These are phyloP conservation scores for Xylaria telfairii DNA, from an alignment of 495 filamentous ascomycete species.

Conservation along the genomic window DNA sequence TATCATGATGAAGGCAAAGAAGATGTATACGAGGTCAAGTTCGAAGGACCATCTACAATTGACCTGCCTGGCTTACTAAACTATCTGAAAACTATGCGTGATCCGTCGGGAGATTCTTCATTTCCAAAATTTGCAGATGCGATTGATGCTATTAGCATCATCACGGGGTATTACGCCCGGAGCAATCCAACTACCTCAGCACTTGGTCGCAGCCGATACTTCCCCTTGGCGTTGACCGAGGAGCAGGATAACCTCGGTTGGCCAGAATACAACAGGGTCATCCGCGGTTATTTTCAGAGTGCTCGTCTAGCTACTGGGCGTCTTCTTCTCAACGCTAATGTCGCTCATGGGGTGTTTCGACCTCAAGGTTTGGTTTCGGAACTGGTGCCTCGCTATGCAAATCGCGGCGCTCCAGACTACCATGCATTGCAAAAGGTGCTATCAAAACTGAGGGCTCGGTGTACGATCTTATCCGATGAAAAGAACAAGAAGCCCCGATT, in stretches of 20 bases:
- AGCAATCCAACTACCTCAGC: slow-evolving; percentile 33
- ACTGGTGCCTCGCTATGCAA: slow-evolving; percentile 28
- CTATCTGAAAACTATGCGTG: slow-evolving; percentile 55
- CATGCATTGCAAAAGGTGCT: slow-evolving; percentile 50
- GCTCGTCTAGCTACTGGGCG: slow-evolving; percentile 69
- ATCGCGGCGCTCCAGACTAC: background rate
- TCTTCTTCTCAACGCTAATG: slow-evolving; percentile 66
- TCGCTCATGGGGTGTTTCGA: slow-evolving; percentile 56
- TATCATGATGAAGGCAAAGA: slow-evolving; percentile 52
- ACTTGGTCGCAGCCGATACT: slow-evolving; percentile 52
- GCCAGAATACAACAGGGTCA: slow-evolving; percentile 42
- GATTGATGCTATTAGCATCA: slow-evolving; percentile 57
- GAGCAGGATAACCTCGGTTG: slow-evolving; percentile 32
- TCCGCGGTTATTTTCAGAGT: slow-evolving; percentile 73
- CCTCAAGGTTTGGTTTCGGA: slow-evolving; percentile 28
- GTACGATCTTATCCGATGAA: slow-evolving; percentile 51
- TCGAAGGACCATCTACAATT: slow-evolving; percentile 48
- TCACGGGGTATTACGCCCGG: slow-evolving; percentile 53
- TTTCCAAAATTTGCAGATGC: slow-evolving; percentile 48
- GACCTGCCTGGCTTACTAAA: slow-evolving; percentile 56
- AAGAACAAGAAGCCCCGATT: slow-evolving; percentile 5
- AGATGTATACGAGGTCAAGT: slow-evolving; percentile 50
- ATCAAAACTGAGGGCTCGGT: slow-evolving; percentile 48
- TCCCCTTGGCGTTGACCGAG: slow-evolving; percentile 40
- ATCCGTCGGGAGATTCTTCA: slow-evolving; percentile 43